A percentile compares a stretch with the other conserved stretches of the same genome.
Evolutionary conservation across 345 rosid genomes (phyloP).

Genomic region (Dimocarpus longan): DNA sequence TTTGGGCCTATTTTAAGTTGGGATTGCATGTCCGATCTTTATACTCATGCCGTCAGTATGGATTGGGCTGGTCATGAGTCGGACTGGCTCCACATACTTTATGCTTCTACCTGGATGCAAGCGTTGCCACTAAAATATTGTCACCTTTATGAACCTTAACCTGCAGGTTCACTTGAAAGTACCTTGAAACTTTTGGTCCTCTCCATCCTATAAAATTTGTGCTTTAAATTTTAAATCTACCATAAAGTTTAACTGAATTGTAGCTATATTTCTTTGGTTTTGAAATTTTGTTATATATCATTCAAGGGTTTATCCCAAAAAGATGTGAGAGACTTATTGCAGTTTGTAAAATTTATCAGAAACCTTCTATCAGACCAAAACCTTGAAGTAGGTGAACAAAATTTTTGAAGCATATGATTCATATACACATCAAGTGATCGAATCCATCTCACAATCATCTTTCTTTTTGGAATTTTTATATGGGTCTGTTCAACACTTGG

Average conservation of each 20-base stretch:
- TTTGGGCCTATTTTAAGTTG: background rate
- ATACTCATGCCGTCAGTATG: too few relatives aligned
- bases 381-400: too few relatives aligned
- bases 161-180: too few relatives aligned
- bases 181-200: background rate
- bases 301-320: background rate
- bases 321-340: too few relatives aligned
- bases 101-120: too few relatives aligned
- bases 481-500: background rate
- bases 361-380: too few relatives aligned
- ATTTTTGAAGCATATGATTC: background rate
- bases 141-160: too few relatives aligned
- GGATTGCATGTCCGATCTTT: background rate
- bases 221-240: background rate
- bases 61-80: too few relatives aligned
- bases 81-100: too few relatives aligned
- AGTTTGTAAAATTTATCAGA: too few relatives aligned
- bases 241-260: background rate
- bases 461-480: background rate
- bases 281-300: background rate
- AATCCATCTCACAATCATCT: background rate
- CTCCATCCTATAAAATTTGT: background rate
- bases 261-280: background rate
- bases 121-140: too few relatives aligned
- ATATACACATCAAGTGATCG: background rate